Evolutionary conservation across 2,329 filamentous ascomycete species (phyloP), one percentile per base, ranked within the genome.

Genomic region (Ceratocystis diversiconidia): DNA sequence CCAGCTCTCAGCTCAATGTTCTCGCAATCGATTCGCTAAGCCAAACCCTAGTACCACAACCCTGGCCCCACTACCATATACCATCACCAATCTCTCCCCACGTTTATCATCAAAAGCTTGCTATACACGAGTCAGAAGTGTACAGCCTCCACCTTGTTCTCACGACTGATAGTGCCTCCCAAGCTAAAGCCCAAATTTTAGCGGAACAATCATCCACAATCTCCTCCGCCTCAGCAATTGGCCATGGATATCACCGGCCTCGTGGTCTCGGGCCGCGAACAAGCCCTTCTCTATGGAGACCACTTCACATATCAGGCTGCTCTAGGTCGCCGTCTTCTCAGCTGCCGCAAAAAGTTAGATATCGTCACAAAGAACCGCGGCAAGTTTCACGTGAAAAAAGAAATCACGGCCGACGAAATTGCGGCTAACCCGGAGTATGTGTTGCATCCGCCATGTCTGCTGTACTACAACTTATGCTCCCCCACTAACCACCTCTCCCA

Each of bases 241-340:
- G 71, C 66, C 68, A 96, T 97, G 92, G 90, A 96, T 69, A 90
- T 97, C 75, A 97, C 94, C 66, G 84, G 84, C 70, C 92, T 90
- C 69, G 79, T 97, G 70, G 82, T 91, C 72, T 84, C 85, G 64
- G 86, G 88, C 70, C 83, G 94, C 69, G 89, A 95, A 74, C 84
- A 89, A 72, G 90, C 90, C 46, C 86, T 96, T 63, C 83, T 95
- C 36, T 86, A 94, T 70, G 92, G 91, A 70, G 91, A 96, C 77
- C 92, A 96, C 77, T 85, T 84, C 72, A 87, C 87, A 66, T 97
- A 97, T 75, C 87, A 91, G 72, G 79, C 80, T 61, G 88, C 90
- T 73, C 81, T 95, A 62, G 85, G 87, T 69, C 89, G 90, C 73
- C 87, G 89, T 72, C 81, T 99, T 67, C 87, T 90, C 73, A 90